Percentiles rank a stretch among this genome's conserved stretches.
Conservation (phyloP, 306 rosid genomes). For the Cicer arietinum region DNA sequence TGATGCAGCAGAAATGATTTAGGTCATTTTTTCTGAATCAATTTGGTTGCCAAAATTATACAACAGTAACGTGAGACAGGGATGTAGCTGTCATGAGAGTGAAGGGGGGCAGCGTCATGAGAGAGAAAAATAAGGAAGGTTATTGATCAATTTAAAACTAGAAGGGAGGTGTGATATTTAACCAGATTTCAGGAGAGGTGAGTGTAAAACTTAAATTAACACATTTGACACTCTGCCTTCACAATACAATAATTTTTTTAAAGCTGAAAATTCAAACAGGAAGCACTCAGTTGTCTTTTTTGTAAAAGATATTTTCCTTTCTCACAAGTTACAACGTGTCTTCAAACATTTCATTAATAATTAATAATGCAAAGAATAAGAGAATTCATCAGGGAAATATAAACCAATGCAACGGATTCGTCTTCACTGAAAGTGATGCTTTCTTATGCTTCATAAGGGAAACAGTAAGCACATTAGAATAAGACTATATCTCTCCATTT, state of each 20-base stretch:
- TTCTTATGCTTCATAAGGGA: conserved; percentile 8
- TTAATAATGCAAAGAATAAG: not conserved
- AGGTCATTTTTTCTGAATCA: not conserved
- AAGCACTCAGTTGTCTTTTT: not conserved
- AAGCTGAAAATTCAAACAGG: not conserved
- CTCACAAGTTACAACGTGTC: conserved; percentile 5
- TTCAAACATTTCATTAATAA: not conserved
- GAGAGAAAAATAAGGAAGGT: not conserved
- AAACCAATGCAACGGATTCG: not conserved
- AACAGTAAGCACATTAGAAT: conserved; percentile 3
- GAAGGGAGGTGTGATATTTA: not conserved
- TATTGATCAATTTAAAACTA: not conserved
- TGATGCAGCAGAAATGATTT: not conserved
- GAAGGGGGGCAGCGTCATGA: not conserved
- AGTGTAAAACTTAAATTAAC: not conserved
- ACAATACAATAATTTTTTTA: not conserved
- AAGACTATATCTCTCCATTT: not conserved
- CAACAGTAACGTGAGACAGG: not conserved
- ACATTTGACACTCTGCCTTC: not conserved
- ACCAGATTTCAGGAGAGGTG: not conserved
- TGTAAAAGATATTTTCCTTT: not conserved
- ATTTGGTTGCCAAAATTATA: not conserved
- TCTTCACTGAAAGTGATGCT: not conserved
- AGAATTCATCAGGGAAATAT: not conserved
- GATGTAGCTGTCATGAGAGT: not conserved